Evolutionary conservation across 2,329 filamentous ascomycete species (phyloP).

Genomic region (Podosphaera fusca): DNA sequence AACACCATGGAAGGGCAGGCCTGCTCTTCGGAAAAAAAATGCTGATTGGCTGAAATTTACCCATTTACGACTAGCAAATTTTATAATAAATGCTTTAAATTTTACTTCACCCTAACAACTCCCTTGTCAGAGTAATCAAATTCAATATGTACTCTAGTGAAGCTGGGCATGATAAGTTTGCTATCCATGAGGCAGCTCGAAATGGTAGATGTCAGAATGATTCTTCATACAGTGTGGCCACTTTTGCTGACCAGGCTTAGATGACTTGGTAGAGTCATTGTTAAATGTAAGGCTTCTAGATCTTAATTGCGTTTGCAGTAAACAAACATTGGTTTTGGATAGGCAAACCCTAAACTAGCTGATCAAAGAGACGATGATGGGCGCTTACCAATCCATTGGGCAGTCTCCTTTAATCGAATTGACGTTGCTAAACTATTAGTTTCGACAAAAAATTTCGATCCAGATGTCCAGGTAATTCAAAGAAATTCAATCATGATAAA

Average conservation of each 20-base stretch:
- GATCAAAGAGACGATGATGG: slow-evolving; percentile 59
- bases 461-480: slow-evolving; percentile 45
- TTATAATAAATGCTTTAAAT: too few species aligned
- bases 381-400: slow-evolving; percentile 85
- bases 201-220: slow-evolving; percentile 49
- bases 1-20: neutral
- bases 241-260: slow-evolving; percentile 23
- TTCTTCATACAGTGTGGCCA: slow-evolving; percentile 3
- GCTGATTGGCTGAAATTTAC: neutral
- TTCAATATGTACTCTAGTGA: neutral
- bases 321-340: slow-evolving; percentile 3
- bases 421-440: slow-evolving; percentile 53
- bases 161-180: neutral
- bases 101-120: too few species aligned
- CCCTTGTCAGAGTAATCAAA: neutral
- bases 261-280: slow-evolving; percentile 47
- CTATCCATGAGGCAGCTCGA: slow-evolving; percentile 51
- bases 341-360: slow-evolving; percentile 64
- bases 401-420: slow-evolving; percentile 57
- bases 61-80: neutral
- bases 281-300: slow-evolving; percentile 30
- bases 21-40: neutral
- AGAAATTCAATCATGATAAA: neutral
- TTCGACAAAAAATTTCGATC: slow-evolving; percentile 51
- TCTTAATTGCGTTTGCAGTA: neutral